Conservation (phyloP, 129 eudicot species). For the Artemisia tridentata region DNA sequence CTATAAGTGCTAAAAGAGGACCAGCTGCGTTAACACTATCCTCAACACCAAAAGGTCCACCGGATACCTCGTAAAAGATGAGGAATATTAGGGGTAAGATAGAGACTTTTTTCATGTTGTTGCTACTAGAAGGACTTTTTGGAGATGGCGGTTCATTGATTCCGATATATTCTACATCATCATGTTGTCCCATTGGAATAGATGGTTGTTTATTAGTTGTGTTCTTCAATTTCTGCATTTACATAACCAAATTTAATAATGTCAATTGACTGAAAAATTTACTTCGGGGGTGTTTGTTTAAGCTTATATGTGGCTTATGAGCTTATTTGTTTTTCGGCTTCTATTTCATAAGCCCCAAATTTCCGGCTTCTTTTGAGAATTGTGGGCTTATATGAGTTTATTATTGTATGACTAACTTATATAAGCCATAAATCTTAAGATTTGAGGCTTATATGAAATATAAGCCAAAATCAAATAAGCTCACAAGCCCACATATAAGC, state of each 20-base stretch:
- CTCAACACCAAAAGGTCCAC: conserved; percentile 84
- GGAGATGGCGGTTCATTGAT: conserved; percentile 48
- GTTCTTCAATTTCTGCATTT: conserved; percentile 54
- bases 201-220: conserved; percentile 36
- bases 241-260: background rate
- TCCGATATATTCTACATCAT: conserved; percentile 41
- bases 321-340: too few species aligned
- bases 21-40: conserved; percentile 83
- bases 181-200: conserved; percentile 47
- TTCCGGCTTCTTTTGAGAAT: too few species aligned
- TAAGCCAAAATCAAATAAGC: too few species aligned
- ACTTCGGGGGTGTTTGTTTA: too few species aligned
- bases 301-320: too few species aligned
- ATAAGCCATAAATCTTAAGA: too few species aligned
- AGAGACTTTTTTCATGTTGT: conserved; percentile 40
- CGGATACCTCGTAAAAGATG: conserved; percentile 82
- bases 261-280: background rate
- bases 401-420: too few species aligned
- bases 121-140: conserved; percentile 30
- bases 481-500: too few species aligned
- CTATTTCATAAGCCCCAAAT: too few species aligned
- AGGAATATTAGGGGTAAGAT: conserved; percentile 65
- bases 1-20: conserved; percentile 67
- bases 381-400: too few species aligned
- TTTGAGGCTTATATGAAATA: too few species aligned